Evolutionary conservation across 768 basidiomycete genomes (phyloP).

Genomic region (Hysterangium stoloniferum): DNA sequence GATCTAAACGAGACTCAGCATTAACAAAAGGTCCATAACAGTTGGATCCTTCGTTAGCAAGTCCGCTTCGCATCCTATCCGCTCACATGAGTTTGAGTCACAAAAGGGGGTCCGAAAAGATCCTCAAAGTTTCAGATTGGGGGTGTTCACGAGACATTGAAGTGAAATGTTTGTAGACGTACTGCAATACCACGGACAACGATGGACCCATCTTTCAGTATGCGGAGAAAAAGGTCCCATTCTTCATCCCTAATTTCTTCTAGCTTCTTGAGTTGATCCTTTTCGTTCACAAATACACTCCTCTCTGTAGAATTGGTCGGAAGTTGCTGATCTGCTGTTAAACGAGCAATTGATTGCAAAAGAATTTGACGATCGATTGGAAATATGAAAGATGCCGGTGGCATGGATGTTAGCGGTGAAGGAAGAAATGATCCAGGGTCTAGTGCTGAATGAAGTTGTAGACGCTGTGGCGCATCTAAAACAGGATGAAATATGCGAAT

Average conservation of each 20-base stretch:
- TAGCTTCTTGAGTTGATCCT: constrained; percentile 39
- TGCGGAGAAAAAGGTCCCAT: constrained; percentile 74
- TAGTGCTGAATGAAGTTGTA: constrained; percentile 78
- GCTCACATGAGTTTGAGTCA: no score
- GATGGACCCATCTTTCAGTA: constrained; percentile 66
- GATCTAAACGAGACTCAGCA: no score
- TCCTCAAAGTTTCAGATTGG: background rate
- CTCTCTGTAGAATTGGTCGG: constrained; percentile 18
- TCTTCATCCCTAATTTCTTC: constrained; percentile 60
- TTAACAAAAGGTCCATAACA: no score
- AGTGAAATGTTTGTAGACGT: constrained; percentile 31
- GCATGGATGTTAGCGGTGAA: constrained; percentile 28
- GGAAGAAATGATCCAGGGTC: constrained; percentile 60
- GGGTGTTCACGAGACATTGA: background rate
- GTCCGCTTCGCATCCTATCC: no score
- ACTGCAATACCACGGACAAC: constrained; percentile 68
- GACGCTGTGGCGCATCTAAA: constrained; percentile 71
- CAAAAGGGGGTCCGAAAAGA: no score
- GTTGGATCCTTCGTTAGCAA: no score
- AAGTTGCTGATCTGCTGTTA: constrained; percentile 22
- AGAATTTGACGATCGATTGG: constrained; percentile 63
- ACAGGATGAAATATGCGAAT: constrained; percentile 84
- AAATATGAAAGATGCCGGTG: constrained; percentile 44
- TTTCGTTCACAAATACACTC: constrained; percentile 29
- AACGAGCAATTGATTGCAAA: constrained; percentile 36